These are phyloP conservation scores for Eutypella sp. DNA, from an alignment of 2,329 filamentous ascomycete species.

Conservation along the genomic window DNA sequence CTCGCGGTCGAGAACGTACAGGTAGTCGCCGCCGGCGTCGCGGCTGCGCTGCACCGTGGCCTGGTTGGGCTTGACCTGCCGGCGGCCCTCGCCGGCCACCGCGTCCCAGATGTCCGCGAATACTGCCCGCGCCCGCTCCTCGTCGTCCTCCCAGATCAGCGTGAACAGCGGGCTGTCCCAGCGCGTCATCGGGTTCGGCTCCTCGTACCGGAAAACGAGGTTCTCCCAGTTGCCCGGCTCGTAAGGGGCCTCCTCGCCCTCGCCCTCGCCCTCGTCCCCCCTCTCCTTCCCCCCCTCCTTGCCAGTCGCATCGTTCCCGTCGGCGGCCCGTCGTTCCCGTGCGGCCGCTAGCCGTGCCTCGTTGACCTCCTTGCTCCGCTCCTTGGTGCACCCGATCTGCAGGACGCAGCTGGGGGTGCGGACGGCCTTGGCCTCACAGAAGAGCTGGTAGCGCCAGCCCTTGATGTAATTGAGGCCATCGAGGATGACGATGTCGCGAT, in stretches of 20 bases:
- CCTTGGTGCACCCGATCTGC: slow-evolving; percentile 53
- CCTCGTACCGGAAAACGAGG: slow-evolving; percentile 76
- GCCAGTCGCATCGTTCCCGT: slow-evolving; percentile 23
- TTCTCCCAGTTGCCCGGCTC: slow-evolving; percentile 66
- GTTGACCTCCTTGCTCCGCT: slow-evolving; percentile 55
- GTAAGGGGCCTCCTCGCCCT: slow-evolving; percentile 45
- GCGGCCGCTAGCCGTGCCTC: slow-evolving; percentile 44
- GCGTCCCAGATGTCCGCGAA: slow-evolving; percentile 72
- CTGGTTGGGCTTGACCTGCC: slow-evolving; percentile 66
- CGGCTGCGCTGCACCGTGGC: slow-evolving; percentile 62
- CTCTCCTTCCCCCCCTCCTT: slow-evolving; percentile 7
- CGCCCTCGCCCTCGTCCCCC: slow-evolving; percentile 21
- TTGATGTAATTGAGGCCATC: slow-evolving; percentile 87
- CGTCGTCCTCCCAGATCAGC: slow-evolving; percentile 69
- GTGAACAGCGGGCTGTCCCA: slow-evolving; percentile 85
- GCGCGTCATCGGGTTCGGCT: slow-evolving; percentile 77
- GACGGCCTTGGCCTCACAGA: slow-evolving; percentile 78
- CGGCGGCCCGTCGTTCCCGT: slow-evolving; percentile 36
- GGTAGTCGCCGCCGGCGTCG: slow-evolving; percentile 66
- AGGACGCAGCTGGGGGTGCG: slow-evolving; percentile 72
- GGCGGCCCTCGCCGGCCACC: slow-evolving; percentile 58
- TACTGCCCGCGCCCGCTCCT: slow-evolving; percentile 48
- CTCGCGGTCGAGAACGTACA: slow-evolving; percentile 74
- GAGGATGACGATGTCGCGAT: slow-evolving; percentile 71
- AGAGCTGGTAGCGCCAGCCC: slow-evolving; percentile 81